Conservation (phyloP, 208 protist species). For the Leishmania turanica region DNA sequence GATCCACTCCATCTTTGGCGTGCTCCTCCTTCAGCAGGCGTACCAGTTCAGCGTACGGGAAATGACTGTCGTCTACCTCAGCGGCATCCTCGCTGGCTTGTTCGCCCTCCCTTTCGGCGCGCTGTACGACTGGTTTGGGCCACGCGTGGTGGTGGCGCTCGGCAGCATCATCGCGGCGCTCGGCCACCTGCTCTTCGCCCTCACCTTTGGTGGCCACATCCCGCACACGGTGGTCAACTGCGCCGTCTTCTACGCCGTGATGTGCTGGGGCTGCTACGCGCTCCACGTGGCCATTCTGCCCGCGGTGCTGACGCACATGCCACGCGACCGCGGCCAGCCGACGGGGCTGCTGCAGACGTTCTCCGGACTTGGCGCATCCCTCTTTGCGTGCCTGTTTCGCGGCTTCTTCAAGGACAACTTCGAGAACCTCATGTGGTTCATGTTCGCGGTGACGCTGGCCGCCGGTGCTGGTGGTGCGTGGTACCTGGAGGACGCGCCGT, state of each 20-base stretch:
- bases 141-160: slow-evolving; percentile 23
- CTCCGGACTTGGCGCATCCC: slow-evolving; percentile 45
- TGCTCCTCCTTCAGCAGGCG: slow-evolving; percentile 31
- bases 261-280: slow-evolving; percentile 43
- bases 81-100: slow-evolving; percentile 28
- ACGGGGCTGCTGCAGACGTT: slow-evolving; percentile 57
- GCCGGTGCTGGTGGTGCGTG: slow-evolving; percentile 32
- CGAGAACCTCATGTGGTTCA: slow-evolving; percentile 42
- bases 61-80: slow-evolving; percentile 36
- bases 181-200: slow-evolving; percentile 38
- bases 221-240: slow-evolving; percentile 27
- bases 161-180: slow-evolving; percentile 31
- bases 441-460: slow-evolving; percentile 35
- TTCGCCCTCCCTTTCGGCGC: slow-evolving; percentile 31
- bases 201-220: slow-evolving; percentile 45
- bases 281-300: slow-evolving; percentile 45
- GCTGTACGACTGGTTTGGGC: slow-evolving; percentile 47
- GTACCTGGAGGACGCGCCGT: slow-evolving; percentile 55
- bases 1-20: slow-evolving; percentile 37
- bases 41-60: slow-evolving; percentile 27
- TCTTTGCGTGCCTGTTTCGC: slow-evolving; percentile 51
- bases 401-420: slow-evolving; percentile 42
- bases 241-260: slow-evolving; percentile 46
- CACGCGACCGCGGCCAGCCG: slow-evolving; percentile 53
- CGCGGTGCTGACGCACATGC: slow-evolving; percentile 47